These are phyloP conservation scores for Chenopodium quinoa DNA, from an alignment of 148 eudicot genomes.

Conservation along the genomic window DNA sequence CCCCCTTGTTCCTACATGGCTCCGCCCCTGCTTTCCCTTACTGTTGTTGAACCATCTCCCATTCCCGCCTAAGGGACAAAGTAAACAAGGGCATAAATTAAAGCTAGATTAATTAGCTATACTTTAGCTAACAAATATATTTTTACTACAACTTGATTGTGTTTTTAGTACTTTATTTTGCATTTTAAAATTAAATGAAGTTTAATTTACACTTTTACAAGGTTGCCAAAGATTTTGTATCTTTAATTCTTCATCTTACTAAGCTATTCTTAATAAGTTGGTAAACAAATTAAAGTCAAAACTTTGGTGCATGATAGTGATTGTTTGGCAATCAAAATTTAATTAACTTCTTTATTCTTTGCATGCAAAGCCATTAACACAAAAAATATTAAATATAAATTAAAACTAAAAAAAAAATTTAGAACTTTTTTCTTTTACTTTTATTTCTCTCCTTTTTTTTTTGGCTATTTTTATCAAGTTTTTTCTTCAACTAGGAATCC, in stretches of 20 bases:
- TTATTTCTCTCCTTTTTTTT: background rate
- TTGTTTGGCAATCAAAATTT: conserved; percentile 29
- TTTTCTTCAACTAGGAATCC: background rate
- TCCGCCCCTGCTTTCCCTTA: too few relatives aligned
- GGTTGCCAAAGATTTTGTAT: conserved; percentile 5
- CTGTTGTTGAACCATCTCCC: conserved; percentile 48
- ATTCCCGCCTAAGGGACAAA: conserved; percentile 49
- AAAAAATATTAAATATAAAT: background rate
- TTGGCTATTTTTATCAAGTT: background rate
- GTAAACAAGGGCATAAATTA: conserved; percentile 2
- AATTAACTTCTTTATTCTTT: conserved; percentile 30
- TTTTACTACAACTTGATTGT: background rate
- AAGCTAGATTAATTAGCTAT: background rate
- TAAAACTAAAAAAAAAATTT: background rate
- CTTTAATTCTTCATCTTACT: conserved; percentile 6
- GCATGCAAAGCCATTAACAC: background rate
- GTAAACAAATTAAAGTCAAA: conserved; percentile 9
- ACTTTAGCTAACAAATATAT: conserved; percentile 16
- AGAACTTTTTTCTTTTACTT: conserved; percentile 7
- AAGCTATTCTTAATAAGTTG: conserved; percentile 23
- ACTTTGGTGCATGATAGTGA: conserved; percentile 9
- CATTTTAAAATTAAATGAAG: background rate
- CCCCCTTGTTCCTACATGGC: too few relatives aligned
- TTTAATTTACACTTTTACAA: too few relatives aligned
- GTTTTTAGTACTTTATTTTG: background rate